Conservation (phyloP, 2,329 filamentous ascomycete genomes). For the Pseudopithomyces chartarum region DNA sequence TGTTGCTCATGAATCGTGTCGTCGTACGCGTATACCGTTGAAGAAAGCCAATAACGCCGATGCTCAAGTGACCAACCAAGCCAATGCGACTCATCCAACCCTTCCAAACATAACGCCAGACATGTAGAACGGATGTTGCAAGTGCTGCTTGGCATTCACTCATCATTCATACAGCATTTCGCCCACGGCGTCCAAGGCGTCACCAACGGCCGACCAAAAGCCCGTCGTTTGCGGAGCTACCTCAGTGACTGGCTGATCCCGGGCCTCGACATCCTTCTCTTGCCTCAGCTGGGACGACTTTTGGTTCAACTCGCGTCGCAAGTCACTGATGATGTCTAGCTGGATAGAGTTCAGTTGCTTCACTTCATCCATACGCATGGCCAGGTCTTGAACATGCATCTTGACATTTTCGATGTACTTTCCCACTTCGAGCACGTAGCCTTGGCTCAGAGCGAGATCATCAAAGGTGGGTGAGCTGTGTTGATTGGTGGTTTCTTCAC, state of each 20-base stretch:
- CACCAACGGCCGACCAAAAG: slow-evolving; percentile 18
- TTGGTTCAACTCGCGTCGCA: slow-evolving; percentile 28
- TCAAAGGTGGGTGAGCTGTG: slow-evolving; percentile 2
- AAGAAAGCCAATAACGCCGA: background rate
- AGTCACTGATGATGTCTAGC: slow-evolving; percentile 35
- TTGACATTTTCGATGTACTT: slow-evolving; percentile 34
- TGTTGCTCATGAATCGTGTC: slow-evolving; percentile 1
- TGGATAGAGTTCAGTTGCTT: slow-evolving; percentile 40
- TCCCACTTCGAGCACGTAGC: slow-evolving; percentile 32
- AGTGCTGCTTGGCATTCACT: background rate
- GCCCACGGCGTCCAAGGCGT: slow-evolving; percentile 21
- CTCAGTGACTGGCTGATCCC: background rate
- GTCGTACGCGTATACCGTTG: background rate
- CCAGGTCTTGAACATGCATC: slow-evolving; percentile 30
- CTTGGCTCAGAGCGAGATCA: slow-evolving; percentile 12
- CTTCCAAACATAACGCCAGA: background rate
- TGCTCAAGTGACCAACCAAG: background rate
- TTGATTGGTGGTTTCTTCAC: slow-evolving; percentile 1
- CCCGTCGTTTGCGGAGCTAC: background rate
- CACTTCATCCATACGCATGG: slow-evolving; percentile 38
- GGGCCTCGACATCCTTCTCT: background rate
- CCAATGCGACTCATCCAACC: background rate
- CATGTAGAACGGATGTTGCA: background rate
- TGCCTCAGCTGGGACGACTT: background rate
- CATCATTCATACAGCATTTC: slow-evolving; percentile 20